phyloP scores from a whole-genome alignment of 2,329 filamentous ascomycete genomes.

The Fusarium musae region DNA sequence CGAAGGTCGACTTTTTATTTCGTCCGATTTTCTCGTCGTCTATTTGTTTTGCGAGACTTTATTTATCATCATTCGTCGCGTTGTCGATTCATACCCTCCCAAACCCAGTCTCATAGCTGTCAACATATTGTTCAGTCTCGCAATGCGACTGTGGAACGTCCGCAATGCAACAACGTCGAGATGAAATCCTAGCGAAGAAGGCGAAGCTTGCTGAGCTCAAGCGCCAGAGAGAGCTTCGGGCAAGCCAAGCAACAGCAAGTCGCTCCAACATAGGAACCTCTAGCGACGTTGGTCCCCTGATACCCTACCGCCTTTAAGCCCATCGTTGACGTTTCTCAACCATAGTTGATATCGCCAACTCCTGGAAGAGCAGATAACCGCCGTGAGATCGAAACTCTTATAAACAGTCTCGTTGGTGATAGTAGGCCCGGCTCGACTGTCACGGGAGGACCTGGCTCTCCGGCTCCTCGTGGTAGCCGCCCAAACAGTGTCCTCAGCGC shows the following conservation, averaged over 20 bases:
- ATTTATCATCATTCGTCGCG: neutral
- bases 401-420: constrained; percentile 84
- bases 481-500: constrained; percentile 88
- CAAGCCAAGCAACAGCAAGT: constrained; percentile 77
- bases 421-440: constrained; percentile 76
- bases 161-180: constrained; percentile 82
- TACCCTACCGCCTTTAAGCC: constrained; percentile 26
- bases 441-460: constrained; percentile 72
- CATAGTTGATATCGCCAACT: constrained; percentile 70
- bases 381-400: constrained; percentile 84
- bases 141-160: constrained; percentile 59
- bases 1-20: neutral
- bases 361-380: constrained; percentile 75
- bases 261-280: constrained; percentile 75
- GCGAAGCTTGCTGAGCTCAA: constrained; percentile 97
- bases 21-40: neutral
- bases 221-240: constrained; percentile 85
- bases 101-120: constrained; percentile 32
- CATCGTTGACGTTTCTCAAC: constrained; percentile 19
- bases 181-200: constrained; percentile 97
- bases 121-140: constrained; percentile 49
- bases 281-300: constrained; percentile 71
- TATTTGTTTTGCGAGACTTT: neutral
- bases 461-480: constrained; percentile 75
- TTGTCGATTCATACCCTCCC: constrained; percentile 7